These are phyloP conservation scores for Pichia norvegensis DNA, from an alignment of 1,139 yeast genomes.

Conservation along the genomic window DNA sequence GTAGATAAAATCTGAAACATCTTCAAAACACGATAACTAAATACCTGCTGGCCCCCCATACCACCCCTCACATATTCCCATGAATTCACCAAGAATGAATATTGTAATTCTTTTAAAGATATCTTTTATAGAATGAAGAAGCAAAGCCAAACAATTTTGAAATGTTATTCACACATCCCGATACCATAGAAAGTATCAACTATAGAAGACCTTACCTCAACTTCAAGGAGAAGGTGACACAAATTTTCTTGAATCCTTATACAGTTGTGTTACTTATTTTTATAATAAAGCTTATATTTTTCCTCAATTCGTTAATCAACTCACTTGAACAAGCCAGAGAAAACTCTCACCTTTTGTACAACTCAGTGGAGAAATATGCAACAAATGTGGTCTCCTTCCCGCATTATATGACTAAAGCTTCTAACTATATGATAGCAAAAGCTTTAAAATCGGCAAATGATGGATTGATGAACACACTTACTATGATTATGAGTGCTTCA, in stretches of 20 bases:
- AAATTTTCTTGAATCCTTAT: slow-evolving; percentile 51
- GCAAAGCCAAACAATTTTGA: no score
- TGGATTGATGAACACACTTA: slow-evolving; percentile 35
- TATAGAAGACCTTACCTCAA: slow-evolving; percentile 32
- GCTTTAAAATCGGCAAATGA: slow-evolving; percentile 41
- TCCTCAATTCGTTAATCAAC: slow-evolving; percentile 36
- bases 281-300: slow-evolving; percentile 42
- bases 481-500: slow-evolving; percentile 44
- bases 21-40: background rate
- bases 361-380: slow-evolving; percentile 39
- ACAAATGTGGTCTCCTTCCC: slow-evolving; percentile 44
- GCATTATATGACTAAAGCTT: slow-evolving; percentile 43
- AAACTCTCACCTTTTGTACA: slow-evolving; percentile 37
- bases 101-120: no score
- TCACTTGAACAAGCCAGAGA: slow-evolving; percentile 33
- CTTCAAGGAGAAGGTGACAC: slow-evolving; percentile 44
- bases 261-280: slow-evolving; percentile 41
- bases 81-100: background rate
- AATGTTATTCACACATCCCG: slow-evolving; percentile 8
- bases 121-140: no score
- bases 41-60: background rate
- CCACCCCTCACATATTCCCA: background rate
- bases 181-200: slow-evolving; percentile 1
- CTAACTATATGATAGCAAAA: slow-evolving; percentile 44
- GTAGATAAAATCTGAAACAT: background rate